Conservation (phyloP, 441 rosid genomes). For the Pelargonium fulgidum region DNA sequence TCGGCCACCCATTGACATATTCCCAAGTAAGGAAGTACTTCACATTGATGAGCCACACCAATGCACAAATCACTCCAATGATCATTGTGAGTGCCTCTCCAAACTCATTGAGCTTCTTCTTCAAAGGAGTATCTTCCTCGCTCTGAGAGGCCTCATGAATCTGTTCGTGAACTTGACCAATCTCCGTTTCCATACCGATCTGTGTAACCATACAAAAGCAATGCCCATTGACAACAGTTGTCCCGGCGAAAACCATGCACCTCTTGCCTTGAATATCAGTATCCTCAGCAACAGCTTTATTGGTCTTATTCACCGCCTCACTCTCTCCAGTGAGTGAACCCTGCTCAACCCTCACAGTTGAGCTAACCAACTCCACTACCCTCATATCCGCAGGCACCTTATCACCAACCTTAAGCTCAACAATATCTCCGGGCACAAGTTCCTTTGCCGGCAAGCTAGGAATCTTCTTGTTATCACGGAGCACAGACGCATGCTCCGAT, state of each 20-base stretch:
- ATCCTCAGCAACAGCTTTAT: slow-evolving; percentile 22
- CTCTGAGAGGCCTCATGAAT: slow-evolving; percentile 35
- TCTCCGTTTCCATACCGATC: slow-evolving; percentile 41
- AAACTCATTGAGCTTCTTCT: slow-evolving; percentile 27
- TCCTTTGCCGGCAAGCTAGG: slow-evolving; percentile 31
- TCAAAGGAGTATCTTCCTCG: slow-evolving; percentile 44
- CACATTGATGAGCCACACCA: not conserved
- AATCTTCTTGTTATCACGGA: slow-evolving; percentile 30
- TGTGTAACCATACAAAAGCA: slow-evolving; percentile 37
- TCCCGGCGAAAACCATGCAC: slow-evolving; percentile 42
- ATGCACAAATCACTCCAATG: too few species aligned
- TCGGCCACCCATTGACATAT: slow-evolving; percentile 36
- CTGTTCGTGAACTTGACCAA: slow-evolving; percentile 39
- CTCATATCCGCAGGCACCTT: slow-evolving; percentile 45
- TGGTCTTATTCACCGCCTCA: slow-evolving; percentile 40
- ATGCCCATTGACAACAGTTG: slow-evolving; percentile 41
- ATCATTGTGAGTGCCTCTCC: too few species aligned
- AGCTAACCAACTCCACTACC: slow-evolving; percentile 35
- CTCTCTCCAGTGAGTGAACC: slow-evolving; percentile 45
- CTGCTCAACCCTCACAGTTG: slow-evolving; percentile 40
- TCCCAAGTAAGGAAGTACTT: slow-evolving; percentile 35
- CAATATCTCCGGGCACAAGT: slow-evolving; percentile 39
- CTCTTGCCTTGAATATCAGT: slow-evolving; percentile 39
- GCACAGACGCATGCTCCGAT: slow-evolving; percentile 37
- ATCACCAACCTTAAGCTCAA: slow-evolving; percentile 42